Evolutionary conservation across 1,139 yeast genomes (phyloP), one percentile per base, ranked within the genome.

Genomic region (Magnusiomyces sp.): DNA sequence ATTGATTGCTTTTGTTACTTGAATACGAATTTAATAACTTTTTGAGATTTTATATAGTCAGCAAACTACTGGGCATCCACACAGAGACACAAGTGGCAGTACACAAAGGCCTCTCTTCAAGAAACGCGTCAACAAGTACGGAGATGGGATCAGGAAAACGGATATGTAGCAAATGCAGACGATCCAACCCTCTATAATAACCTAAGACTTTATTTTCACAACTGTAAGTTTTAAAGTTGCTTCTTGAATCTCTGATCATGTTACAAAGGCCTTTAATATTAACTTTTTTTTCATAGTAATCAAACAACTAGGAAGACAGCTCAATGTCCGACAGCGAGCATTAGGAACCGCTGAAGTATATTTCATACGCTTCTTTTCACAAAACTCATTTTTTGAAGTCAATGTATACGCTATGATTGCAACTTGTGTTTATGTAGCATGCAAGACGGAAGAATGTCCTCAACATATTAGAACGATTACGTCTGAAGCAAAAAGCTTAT

Each of bases 381-480:
- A 77, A 48, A 94, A 82, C 0, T 80, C 89, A 31, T 68, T 88
- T 34, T 79, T 83, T 56, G 98, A 92, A 63, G 77, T 90, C 53
- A 92, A 92, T 61, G 72, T 85, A 1, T 90, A 89, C 61, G 69
- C 89, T 48, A 67, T 90, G 55, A 83, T 88, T 6, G 81, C 97
- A 0, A 82, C 97, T 0, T 83, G 95, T 59, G 73, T 90, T 3
- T 92, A 92, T 62, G 76, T 92, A 45, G 92, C 97, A 0, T 85
- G 96, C 69, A 92, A 92, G 63, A 84, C 89, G 37, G 97, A 92
- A 64, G 98, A 92, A 64, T 83, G 89, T 59, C 97, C 98, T 1
- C 95, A 86, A 62, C 97, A 92, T 63, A 89, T 92, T 9, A 71
- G 97, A 51, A 78, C 90, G 1, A 75, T 92, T 13, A 78, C 87